Evolutionary conservation across 1,139 yeast species (phyloP), one percentile per base, ranked within the genome.

Genomic region (Meyerozyma carpophila): DNA sequence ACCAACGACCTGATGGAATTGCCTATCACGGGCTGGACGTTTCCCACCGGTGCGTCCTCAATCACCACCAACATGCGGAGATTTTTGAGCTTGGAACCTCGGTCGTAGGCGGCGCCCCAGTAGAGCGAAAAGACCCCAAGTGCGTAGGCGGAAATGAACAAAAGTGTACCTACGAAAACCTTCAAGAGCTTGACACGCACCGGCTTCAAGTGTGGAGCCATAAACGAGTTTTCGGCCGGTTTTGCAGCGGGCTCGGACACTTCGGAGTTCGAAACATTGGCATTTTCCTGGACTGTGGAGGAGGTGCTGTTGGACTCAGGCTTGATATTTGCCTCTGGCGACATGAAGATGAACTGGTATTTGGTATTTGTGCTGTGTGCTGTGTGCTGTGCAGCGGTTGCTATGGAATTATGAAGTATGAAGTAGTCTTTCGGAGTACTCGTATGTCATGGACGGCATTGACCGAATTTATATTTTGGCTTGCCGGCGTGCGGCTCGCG

Each of bases 41-140:
- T 66, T 38, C 59, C 56, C 8, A 63, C 43, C 7, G 52, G 50
- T 3, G 44, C 47, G 31, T 63, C 66, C 45, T 72, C 75, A 40
- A 69, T 61, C 5, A 71, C 75, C 25, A 70, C 75, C 51, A 71
- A 61, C 65, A 70, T 61, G 27, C 56, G 55, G 47, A 72, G 61
- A 47, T 70, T 66, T 28, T 55, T 58, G 10, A 63, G 44, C 37
- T 74, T 57, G 10, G 47, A 32, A 26, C 49, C 40, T 42, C 75
- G 57, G 7, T 59, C 50, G 50, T 58, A 70, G 51, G 60, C 54
- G 4, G 76, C 62, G n/a, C 77, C 77, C 77, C 77, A 72, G 51
- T 71, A 72, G 40, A 70, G 61, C 9, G 72, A 62, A 43, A 70
- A 66, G 5, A 34, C 27, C 2, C 13, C 10, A 9, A 34, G 26